Conservation (phyloP, 257 asterid species). For the Capsicum chinense region DNA sequence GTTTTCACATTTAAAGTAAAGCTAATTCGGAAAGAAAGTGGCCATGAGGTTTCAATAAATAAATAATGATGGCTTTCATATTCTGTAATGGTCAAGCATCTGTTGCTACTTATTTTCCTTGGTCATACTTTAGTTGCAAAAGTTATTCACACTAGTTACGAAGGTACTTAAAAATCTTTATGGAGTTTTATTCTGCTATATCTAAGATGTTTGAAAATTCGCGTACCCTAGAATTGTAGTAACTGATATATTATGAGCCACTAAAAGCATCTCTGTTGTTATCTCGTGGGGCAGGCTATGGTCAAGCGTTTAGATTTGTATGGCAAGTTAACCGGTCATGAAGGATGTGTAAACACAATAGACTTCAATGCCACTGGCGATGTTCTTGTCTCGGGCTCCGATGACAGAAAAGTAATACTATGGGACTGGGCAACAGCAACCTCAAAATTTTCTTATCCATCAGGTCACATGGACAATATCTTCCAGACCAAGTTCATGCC, state of each 20-base stretch:
- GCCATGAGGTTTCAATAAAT: not conserved
- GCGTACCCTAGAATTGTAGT: not conserved
- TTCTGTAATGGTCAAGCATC: not conserved
- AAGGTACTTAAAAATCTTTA: not conserved
- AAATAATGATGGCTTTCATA: not conserved
- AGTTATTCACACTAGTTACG: not conserved
- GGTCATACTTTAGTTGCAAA: not conserved
- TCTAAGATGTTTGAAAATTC: not conserved
- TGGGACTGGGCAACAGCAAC: slow-evolving; percentile 76
- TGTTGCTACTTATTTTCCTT: not conserved
- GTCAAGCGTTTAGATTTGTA: slow-evolving; percentile 60
- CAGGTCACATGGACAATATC: slow-evolving; percentile 75
- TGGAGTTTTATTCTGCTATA: not conserved
- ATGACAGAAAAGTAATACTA: slow-evolving; percentile 65
- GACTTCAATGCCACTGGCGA: slow-evolving; percentile 75
- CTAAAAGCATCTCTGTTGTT: slow-evolving; percentile 22
- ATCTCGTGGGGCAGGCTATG: slow-evolving; percentile 51
- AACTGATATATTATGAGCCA: not conserved
- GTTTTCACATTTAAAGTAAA: not conserved
- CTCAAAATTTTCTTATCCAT: slow-evolving; percentile 61
- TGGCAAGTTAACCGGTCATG: slow-evolving; percentile 63
- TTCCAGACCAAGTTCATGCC: slow-evolving; percentile 84
- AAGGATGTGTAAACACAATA: slow-evolving; percentile 79
- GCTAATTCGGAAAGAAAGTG: not conserved
- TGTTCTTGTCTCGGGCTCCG: slow-evolving; percentile 77